Base-by-base conservation (phyloP, 2,329 filamentous ascomycete genomes). In the Xylariomycetidae sp. region DNA sequence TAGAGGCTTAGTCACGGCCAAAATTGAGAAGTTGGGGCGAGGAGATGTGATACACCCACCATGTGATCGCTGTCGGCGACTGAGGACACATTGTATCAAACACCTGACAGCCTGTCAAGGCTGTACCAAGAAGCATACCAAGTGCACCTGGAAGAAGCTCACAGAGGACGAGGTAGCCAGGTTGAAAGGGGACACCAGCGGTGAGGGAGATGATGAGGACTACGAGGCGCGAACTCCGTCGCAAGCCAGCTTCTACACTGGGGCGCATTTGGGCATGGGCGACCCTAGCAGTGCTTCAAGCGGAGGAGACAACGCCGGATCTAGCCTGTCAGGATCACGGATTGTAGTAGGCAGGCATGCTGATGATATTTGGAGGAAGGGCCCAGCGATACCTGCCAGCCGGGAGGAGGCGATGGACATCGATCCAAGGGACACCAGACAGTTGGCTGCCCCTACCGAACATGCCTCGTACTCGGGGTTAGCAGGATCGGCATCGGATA, bases 101-200 rank as follows among this genome's bases (percentile, higher is more conserved):
- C 85, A 94, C 42, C 67, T 92, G 24, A 93, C 86, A 0, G 85
- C 86, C 7, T 94, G 88, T 52, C 77, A 82, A 57, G 86, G 85
- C 15, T 94, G 87, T 57, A 93, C 87, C 0, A 89, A 85, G 56
- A 93, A 93, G 56, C 87, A 94, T 54, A 85, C 85, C 14, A 89
- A 88, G 50, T 94, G 87, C 56, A 80, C 79, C 10, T 94, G 87
- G 87, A 84, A 80, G 46, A 78, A 83, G 27, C 76, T 92, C n/a
- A 79, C 76, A 12, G 77, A 85, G 19, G 80, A 82, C 3, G 88
- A 94, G 39, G 50, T 65, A 18, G 49, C 50, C 3, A 50, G 54
- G 44, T 45, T 63, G 4, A 60, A 56, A 33, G 49, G 51, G 23
- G 58, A 60, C 34, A 35, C 38, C 3, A 38, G 46, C 15, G 46